phyloP scores from a whole-genome alignment of 2,329 filamentous ascomycete genomes.

The Fusarium sp. region DNA sequence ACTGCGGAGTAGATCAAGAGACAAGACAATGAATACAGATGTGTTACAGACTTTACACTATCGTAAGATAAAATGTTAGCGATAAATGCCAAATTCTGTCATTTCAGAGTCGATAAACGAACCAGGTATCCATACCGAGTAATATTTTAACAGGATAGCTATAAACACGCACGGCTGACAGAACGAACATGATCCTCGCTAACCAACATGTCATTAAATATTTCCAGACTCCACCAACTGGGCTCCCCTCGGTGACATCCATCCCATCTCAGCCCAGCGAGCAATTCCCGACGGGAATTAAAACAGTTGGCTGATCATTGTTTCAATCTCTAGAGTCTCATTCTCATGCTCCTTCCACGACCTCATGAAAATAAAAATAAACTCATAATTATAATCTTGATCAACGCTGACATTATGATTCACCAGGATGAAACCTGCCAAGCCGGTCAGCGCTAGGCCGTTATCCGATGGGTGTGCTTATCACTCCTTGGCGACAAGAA shows the following conservation, averaged over 20 bases:
- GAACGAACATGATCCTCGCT: neutral
- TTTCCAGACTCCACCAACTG: slow-evolving; percentile 13
- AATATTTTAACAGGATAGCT: neutral
- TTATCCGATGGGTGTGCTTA: slow-evolving; percentile 6
- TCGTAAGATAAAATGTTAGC: neutral
- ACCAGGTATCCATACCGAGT: too few relatives aligned
- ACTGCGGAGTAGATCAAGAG: neutral
- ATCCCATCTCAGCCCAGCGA: neutral
- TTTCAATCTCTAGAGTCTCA: neutral
- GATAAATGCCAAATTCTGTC: neutral
- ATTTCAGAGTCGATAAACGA: neutral
- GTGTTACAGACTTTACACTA: neutral
- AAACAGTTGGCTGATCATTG: neutral
- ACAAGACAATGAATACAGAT: neutral
- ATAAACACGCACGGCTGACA: neutral
- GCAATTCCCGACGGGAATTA: slow-evolving; percentile 19
- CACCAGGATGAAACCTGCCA: slow-evolving; percentile 25
- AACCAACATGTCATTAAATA: slow-evolving; percentile 5
- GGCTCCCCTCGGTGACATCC: neutral
- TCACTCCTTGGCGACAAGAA: slow-evolving; percentile 9
- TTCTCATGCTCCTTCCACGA: neutral
- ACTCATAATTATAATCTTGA: too few relatives aligned
- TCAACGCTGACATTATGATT: slow-evolving; percentile 9
- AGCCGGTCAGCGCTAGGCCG: slow-evolving; percentile 25
- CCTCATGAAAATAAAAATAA: neutral